Evolutionary conservation across 139 green algal genomes (phyloP), one percentile per base, ranked within the genome.

Genomic region (Deuterostichococcus epilithicus): DNA sequence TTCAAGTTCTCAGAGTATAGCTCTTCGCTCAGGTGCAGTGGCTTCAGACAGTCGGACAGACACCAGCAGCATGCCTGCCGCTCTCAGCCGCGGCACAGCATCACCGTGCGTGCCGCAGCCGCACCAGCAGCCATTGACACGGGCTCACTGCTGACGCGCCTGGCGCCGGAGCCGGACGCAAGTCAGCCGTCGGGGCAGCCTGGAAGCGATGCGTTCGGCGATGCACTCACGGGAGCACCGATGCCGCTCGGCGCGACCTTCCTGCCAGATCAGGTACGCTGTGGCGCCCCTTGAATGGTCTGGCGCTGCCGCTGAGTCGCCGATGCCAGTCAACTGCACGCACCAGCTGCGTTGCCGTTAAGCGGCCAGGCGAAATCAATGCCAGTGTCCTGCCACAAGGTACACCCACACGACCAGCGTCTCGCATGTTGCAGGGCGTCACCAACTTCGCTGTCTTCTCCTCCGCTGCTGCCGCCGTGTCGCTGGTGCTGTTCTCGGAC

Each of bases 371-470:
- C 77, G 73, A 34, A 59, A 68, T 13, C 44, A 73, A 15, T 26
- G 67, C 3, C 74, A 60, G 1, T 71, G 79, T 5, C 66, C 72
- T 4, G 80, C 77, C 10, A 52, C 44, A 1, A 65, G 76, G 3
- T 77, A 76, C 15, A 77, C 77, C 0, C 59, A 83, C n/a, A 80
- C 79, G 5, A 80, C 83, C 3, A 81, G 75, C 52, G 60, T 82
- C 1, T 76, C 76, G 34, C 38, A 47, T 15, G 42, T 39, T 73
- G 71, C 85, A 97, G 90, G 87, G 80, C 52, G 87, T 68, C 28
- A 76, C 93, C 39, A 98, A 98, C 78, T 97, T 98, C 85, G 90
- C 94, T 0, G 1, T 98, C 1, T 87, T 86, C 35, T 85, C 87
- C 35, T 81, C 79, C 42, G 85, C 77, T 32, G 92, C 93, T 10